These are phyloP conservation scores for Oryza rufipogon DNA, from an alignment of 176 grass and related monocot species.

Conservation along the genomic window DNA sequence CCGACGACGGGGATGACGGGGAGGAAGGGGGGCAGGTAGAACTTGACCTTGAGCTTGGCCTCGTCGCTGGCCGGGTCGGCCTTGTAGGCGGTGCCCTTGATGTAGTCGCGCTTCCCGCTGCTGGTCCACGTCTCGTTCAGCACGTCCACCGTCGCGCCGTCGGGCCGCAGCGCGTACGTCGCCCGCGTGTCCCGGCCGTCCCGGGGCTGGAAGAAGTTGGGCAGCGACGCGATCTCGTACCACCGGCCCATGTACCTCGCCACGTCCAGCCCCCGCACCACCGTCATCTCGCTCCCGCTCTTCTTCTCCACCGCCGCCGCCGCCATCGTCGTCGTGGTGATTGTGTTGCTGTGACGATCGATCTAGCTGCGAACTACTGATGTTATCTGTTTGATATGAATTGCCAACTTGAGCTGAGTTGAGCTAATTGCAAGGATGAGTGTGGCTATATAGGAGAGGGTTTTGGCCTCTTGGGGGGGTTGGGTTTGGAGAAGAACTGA, in stretches of 20 bases:
- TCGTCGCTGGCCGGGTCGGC: slow-evolving; percentile 72
- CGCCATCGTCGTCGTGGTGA: background rate
- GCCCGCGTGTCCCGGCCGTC: slow-evolving; percentile 76
- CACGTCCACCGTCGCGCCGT: slow-evolving; percentile 79
- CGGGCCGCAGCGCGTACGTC: slow-evolving; percentile 63
- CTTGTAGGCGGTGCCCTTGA: slow-evolving; percentile 87
- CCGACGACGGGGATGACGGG: slow-evolving; percentile 85
- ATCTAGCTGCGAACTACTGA: background rate
- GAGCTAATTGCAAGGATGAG: background rate
- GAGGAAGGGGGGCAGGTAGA: slow-evolving; percentile 90
- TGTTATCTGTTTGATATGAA: background rate
- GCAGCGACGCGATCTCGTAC: slow-evolving; percentile 91
- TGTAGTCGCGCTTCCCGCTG: slow-evolving; percentile 59
- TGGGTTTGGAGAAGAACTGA: background rate
- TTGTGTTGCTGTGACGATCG: background rate
- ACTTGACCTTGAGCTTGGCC: slow-evolving; percentile 98
- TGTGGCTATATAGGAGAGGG: slow-evolving; percentile 38
- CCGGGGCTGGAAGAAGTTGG: slow-evolving; percentile 74
- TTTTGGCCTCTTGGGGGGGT: background rate
- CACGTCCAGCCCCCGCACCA: slow-evolving; percentile 72
- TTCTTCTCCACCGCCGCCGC: slow-evolving; percentile 13
- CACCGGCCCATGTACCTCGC: slow-evolving; percentile 88
- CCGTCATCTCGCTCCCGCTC: slow-evolving; percentile 62
- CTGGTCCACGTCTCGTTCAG: slow-evolving; percentile 89
- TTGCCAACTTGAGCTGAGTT: background rate